Conservation (phyloP, 768 basidiomycete species). For the Epithele typhae region DNA sequence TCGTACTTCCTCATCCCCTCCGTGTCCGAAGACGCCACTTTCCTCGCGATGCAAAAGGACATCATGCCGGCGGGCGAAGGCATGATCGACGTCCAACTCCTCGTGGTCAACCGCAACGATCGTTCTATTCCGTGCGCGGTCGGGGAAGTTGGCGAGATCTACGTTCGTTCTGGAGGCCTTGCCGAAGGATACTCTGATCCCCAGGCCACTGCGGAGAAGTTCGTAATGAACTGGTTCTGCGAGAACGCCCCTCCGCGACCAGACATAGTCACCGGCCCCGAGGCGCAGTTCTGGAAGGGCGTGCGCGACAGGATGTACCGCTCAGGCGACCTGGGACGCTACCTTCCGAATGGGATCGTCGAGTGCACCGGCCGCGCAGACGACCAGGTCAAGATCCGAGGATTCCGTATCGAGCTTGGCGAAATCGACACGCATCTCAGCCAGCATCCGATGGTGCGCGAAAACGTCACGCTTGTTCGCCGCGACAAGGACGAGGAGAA, state of each 20-base stretch:
- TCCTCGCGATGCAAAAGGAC: slow-evolving; percentile 92
- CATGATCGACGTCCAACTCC: slow-evolving; percentile 96
- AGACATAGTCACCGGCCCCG: slow-evolving; percentile 75
- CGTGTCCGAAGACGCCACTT: slow-evolving; percentile 78
- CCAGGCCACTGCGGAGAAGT: slow-evolving; percentile 83
- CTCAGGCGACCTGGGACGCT: slow-evolving; percentile 94
- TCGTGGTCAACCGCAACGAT: slow-evolving; percentile 92
- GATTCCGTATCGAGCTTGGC: slow-evolving; percentile 96
- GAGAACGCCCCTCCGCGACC: slow-evolving; percentile 40
- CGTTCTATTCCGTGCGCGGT: slow-evolving; percentile 82
- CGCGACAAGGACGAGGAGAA: slow-evolving; percentile 99
- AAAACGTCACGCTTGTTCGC: slow-evolving; percentile 95
- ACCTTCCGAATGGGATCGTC: slow-evolving; percentile 86
- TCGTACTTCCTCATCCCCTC: slow-evolving; percentile 94
- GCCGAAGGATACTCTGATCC: slow-evolving; percentile 92
- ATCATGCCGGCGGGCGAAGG: slow-evolving; percentile 97
- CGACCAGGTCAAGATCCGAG: slow-evolving; percentile 98
- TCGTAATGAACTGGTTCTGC: slow-evolving; percentile 92
- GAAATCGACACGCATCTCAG: slow-evolving; percentile 97
- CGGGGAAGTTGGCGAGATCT: slow-evolving; percentile 98
- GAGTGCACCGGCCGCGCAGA: slow-evolving; percentile 98
- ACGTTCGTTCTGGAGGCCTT: slow-evolving; percentile 92
- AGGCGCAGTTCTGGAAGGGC: slow-evolving; percentile 87
- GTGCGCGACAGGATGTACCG: slow-evolving; percentile 97
- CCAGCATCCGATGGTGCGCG: slow-evolving; percentile 89